These are phyloP conservation scores for Nakazawaea holstii DNA, from an alignment of 805 yeast species.

Conservation along the genomic window DNA sequence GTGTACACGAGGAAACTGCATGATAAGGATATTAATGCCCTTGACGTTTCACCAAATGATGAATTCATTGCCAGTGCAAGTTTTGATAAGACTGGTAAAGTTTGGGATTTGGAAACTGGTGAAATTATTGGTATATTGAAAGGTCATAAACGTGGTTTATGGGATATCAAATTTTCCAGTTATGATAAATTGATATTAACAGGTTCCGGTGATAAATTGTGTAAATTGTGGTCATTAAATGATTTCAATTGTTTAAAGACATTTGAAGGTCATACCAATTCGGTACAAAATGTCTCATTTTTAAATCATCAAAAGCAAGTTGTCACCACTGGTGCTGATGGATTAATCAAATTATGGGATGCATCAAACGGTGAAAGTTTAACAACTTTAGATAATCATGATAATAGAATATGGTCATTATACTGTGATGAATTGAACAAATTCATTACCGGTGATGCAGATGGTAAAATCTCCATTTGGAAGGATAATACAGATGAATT, in stretches of 20 bases:
- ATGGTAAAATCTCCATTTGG: constrained; percentile 89
- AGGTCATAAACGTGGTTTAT: constrained; percentile 92
- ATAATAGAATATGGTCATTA: constrained; percentile 91
- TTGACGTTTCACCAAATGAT: constrained; percentile 90
- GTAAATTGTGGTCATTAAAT: constrained; percentile 80
- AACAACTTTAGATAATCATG: constrained; percentile 84
- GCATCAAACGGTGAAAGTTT: constrained; percentile 65
- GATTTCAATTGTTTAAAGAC: constrained; percentile 76
- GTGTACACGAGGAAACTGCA: constrained; percentile 94
- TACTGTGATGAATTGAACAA: constrained; percentile 61
- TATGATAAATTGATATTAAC: constrained; percentile 76
- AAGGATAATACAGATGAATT: constrained; percentile 78
- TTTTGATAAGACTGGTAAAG: constrained; percentile 85
- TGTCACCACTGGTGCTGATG: constrained; percentile 88
- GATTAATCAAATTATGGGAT: constrained; percentile 90
- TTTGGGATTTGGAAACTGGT: constrained; percentile 85
- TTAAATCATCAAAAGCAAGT: constrained; percentile 63
- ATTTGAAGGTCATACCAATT: constrained; percentile 90
- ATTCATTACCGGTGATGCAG: constrained; percentile 89
- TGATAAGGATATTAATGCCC: constrained; percentile 88
- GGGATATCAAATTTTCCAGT: constrained; percentile 83
- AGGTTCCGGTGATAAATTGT: constrained; percentile 89
- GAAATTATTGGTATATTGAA: constrained; percentile 78
- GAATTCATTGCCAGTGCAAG: constrained; percentile 88
- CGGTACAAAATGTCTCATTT: constrained; percentile 79